These are phyloP conservation scores for Candida krabiensis DNA, from an alignment of 805 yeast genomes.

Conservation along the genomic window DNA sequence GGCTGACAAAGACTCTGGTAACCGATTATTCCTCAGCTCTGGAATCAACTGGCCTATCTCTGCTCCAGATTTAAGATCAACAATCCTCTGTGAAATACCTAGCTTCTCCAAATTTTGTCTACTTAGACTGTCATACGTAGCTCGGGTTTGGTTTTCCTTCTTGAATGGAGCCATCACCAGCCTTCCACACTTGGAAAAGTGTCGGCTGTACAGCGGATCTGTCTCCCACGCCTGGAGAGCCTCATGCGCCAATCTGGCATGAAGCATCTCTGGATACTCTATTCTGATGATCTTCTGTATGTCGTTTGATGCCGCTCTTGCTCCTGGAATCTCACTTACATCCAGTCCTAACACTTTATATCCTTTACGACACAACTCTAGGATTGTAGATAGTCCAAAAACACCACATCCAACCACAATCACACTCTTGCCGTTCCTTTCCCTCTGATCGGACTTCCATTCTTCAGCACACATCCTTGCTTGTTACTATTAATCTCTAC, in stretches of 20 bases:
- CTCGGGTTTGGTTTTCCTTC: conserved; percentile 19
- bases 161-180: conserved; percentile 30
- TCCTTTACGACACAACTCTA: conserved; percentile 22
- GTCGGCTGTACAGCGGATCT: conserved; percentile 23
- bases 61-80: conserved; percentile 12
- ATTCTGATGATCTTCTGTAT: conserved; percentile 34
- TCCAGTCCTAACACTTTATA: conserved; percentile 24
- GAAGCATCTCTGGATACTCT: conserved; percentile 30
- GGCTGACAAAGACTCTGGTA: conserved; percentile 17
- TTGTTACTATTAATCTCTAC: too few species aligned
- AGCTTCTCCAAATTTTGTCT: conserved; percentile 24
- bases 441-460: too few species aligned
- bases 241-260: conserved; percentile 31
- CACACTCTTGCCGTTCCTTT: conserved; percentile 1
- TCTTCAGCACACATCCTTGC: too few species aligned
- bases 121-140: conserved; percentile 26
- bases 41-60: conserved; percentile 22
- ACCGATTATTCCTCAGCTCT: conserved; percentile 16
- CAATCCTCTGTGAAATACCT: conserved; percentile 26
- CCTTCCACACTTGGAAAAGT: conserved; percentile 29
- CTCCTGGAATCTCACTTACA: conserved; percentile 32
- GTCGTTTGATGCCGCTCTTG: conserved; percentile 35
- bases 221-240: conserved; percentile 31
- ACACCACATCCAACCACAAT: conserved; percentile 35
- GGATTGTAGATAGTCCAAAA: conserved; percentile 34